A percentile compares a stretch with the other conserved stretches of the same genome.
Evolutionary conservation across 306 rosid species (phyloP).

Genomic region (Rubus idaeus): DNA sequence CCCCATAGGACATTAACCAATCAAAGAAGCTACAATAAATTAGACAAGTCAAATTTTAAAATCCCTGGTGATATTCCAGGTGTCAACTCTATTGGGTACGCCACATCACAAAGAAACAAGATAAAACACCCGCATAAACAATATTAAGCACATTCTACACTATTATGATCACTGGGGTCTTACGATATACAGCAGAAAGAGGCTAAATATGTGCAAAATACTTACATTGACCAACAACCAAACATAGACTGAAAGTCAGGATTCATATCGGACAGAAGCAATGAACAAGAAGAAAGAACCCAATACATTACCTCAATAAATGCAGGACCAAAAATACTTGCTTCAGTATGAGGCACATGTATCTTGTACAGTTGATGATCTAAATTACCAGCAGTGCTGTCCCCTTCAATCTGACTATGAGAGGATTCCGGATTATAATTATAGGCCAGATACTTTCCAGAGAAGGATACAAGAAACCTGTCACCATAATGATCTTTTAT

Average conservation of each 20-base stretch:
- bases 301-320: constrained; percentile 74
- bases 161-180: neutral
- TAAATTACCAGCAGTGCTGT: constrained; percentile 38
- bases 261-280: neutral
- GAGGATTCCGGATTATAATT: constrained; percentile 48
- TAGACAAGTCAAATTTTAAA: neutral
- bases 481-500: constrained; percentile 31
- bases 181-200: neutral
- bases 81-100: neutral
- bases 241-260: neutral
- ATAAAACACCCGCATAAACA: neutral
- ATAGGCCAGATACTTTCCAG: constrained; percentile 74
- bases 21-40: neutral
- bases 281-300: constrained; percentile 16
- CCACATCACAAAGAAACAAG: neutral
- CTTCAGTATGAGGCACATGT: constrained; percentile 65
- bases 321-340: constrained; percentile 74
- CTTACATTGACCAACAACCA: neutral
- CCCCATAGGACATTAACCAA: neutral
- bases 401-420: constrained; percentile 44
- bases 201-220: neutral
- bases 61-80: neutral
- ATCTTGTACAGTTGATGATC: constrained; percentile 72
- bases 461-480: constrained; percentile 92
- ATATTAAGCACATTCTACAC: neutral